Evolutionary conservation across 768 basidiomycete genomes (phyloP).

Genomic region (Pisolithus albus): DNA sequence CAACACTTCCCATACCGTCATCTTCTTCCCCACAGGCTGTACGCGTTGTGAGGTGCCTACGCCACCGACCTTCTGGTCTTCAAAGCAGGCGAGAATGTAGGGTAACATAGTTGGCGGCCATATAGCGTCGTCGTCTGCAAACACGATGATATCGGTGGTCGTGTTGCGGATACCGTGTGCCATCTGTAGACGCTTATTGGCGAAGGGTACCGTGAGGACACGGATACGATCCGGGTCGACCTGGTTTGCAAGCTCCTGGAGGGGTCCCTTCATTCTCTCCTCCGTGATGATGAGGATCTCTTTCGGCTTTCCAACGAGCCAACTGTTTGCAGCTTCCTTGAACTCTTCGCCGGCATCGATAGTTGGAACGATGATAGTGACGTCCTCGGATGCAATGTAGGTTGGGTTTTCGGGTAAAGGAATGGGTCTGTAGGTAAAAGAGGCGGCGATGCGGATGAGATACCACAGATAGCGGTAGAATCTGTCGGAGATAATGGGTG

Average conservation of each 20-base stretch:
- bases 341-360: conserved; percentile 96
- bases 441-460: conserved; percentile 75
- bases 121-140: conserved; percentile 93
- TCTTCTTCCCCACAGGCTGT: conserved; percentile 63
- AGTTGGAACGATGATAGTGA: conserved; percentile 93
- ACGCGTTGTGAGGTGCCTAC: conserved; percentile 90
- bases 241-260: conserved; percentile 82
- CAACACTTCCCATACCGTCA: conserved; percentile 95
- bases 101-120: conserved; percentile 92
- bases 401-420: conserved; percentile 87
- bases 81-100: conserved; percentile 84
- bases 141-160: conserved; percentile 89
- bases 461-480: conserved; percentile 96
- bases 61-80: conserved; percentile 89
- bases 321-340: conserved; percentile 86
- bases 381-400: conserved; percentile 85
- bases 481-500: conserved; percentile 31
- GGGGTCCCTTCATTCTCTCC: conserved; percentile 83
- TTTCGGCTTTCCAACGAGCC: conserved; percentile 89
- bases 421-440: conserved; percentile 76
- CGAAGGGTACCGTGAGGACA: conserved; percentile 85
- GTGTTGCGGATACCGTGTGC: conserved; percentile 86
- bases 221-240: conserved; percentile 82
- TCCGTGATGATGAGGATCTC: conserved; percentile 74
- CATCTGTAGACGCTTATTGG: conserved; percentile 94